These are phyloP conservation scores for Pseudognaphalium luteoalbum DNA, from an alignment of 129 eudicot species.

Conservation along the genomic window DNA sequence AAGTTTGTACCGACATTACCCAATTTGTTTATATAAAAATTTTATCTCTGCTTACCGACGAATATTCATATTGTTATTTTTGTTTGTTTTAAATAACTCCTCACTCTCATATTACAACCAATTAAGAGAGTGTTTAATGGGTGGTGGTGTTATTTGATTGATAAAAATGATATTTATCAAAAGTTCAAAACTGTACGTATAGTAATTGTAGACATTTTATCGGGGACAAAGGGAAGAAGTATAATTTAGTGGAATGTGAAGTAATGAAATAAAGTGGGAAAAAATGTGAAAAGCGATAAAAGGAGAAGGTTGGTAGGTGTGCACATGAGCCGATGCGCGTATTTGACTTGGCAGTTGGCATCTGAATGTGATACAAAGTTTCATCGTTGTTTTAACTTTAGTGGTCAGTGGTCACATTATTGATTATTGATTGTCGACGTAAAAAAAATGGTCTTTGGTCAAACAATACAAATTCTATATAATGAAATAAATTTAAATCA, in stretches of 20 bases:
- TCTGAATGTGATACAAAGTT: background rate
- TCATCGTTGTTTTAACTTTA: constrained; percentile 17
- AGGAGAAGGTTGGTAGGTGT: constrained; percentile 15
- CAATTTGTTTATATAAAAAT: background rate
- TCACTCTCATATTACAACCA: no score
- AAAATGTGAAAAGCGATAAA: background rate
- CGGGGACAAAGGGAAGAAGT: no score
- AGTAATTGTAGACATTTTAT: no score
- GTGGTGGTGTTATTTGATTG: no score
- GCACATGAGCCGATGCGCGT: constrained; percentile 14
- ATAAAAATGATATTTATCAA: no score
- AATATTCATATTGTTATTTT: no score
- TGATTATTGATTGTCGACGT: background rate
- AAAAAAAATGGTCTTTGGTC: background rate
- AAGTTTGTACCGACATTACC: constrained; percentile 21
- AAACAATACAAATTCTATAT: background rate
- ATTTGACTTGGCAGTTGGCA: constrained; percentile 15
- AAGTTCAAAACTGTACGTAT: no score
- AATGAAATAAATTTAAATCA: background rate
- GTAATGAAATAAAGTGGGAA: background rate
- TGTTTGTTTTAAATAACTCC: no score
- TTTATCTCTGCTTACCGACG: background rate
- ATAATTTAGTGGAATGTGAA: background rate
- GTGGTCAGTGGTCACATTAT: background rate
- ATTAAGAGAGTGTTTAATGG: no score